Evolutionary conservation across 257 asterid species (phyloP).

Genomic region (Primulina huaijiensis): DNA sequence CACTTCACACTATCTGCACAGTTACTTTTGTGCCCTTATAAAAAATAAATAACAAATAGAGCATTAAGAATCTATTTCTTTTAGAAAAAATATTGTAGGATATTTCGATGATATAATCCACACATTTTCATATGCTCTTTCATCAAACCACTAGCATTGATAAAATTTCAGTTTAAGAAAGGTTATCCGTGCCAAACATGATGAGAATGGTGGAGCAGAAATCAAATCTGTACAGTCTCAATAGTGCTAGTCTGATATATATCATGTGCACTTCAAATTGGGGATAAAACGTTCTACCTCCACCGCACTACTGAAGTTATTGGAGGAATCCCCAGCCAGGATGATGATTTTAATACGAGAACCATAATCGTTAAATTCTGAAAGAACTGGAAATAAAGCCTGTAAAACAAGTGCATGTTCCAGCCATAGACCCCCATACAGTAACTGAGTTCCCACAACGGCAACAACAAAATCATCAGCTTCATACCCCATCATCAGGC

Average conservation of each 20-base stretch:
- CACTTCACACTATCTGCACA: neutral
- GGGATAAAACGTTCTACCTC: constrained; percentile 50
- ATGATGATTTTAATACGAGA: constrained; percentile 64
- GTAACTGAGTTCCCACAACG: constrained; percentile 70
- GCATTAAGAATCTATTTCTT: neutral
- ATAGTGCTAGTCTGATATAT: neutral
- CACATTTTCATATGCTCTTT: neutral
- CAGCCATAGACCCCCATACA: constrained; percentile 80
- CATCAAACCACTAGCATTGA: neutral
- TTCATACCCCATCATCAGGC: constrained; percentile 35
- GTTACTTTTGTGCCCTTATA: neutral
- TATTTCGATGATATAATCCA: neutral
- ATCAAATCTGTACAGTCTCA: neutral
- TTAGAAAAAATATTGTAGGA: neutral
- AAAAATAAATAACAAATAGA: too few relatives aligned
- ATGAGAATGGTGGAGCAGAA: neutral
- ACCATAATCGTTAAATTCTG: constrained; percentile 39
- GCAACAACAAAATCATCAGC: constrained; percentile 56
- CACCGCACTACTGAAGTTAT: constrained; percentile 65
- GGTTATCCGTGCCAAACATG: neutral
- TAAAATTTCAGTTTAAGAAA: neutral
- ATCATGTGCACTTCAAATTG: neutral
- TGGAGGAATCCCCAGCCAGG: constrained; percentile 51
- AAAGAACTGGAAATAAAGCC: constrained; percentile 59
- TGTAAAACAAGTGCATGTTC: constrained; percentile 83